A percentile compares a stretch with the other conserved stretches of the same genome.
phyloP scores from a whole-genome alignment of 129 eudicot genomes.

The Deinandra increscens region DNA sequence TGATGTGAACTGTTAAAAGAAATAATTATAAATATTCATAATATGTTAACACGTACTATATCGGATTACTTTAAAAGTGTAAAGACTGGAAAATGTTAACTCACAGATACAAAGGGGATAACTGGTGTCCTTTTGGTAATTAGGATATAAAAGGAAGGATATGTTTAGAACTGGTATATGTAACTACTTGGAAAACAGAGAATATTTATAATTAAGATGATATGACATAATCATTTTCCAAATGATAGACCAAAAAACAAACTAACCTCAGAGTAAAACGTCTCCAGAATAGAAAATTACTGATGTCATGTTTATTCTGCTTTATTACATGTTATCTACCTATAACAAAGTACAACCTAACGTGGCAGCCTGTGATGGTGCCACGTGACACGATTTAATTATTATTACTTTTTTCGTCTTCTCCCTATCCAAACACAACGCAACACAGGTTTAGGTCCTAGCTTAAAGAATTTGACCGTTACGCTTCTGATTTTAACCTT shows the following conservation, averaged over 20 bases:
- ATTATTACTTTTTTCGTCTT: no score
- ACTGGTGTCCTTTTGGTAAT: background rate
- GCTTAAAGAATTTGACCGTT: no score
- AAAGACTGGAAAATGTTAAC: background rate
- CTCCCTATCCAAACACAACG: no score
- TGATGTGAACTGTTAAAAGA: no score
- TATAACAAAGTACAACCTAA: no score
- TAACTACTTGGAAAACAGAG: background rate
- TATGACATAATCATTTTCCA: background rate
- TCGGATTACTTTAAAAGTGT: no score
- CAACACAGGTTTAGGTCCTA: no score
- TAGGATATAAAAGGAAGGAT: background rate
- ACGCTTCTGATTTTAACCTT: no score
- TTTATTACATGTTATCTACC: background rate
- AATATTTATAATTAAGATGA: background rate
- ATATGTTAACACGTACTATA: no score
- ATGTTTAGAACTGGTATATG: background rate
- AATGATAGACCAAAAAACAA: background rate
- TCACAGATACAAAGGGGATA: background rate
- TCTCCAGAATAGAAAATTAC: background rate
- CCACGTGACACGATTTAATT: no score
- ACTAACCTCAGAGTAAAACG: background rate
- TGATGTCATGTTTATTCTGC: background rate
- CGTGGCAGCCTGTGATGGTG: no score
- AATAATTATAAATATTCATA: background rate